Evolutionary conservation across 2,329 filamentous ascomycete species (phyloP).

Genomic region (Alternaria sp.): DNA sequence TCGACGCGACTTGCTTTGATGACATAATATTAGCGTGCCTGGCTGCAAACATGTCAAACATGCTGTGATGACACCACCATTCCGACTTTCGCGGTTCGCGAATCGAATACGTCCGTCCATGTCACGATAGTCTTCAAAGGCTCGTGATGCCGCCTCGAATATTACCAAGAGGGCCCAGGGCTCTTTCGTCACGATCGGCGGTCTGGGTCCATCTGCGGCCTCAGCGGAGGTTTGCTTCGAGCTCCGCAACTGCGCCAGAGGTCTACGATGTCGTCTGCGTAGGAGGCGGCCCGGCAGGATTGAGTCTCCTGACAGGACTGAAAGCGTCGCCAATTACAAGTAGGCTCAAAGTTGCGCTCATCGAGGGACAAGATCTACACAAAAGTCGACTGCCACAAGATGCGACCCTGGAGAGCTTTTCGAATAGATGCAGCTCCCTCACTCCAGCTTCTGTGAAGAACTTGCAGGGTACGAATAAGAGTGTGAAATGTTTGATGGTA

Average conservation of each 20-base stretch:
- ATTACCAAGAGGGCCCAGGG: constrained; percentile 23
- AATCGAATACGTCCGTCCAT: constrained; percentile 24
- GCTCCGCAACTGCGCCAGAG: constrained; percentile 59
- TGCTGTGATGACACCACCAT: constrained; percentile 33
- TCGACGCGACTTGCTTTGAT: constrained; percentile 1
- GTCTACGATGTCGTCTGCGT: constrained; percentile 94
- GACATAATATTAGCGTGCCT: constrained; percentile 6
- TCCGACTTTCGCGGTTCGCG: constrained; percentile 8
- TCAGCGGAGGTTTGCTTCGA: constrained; percentile 41
- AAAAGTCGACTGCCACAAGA: constrained; percentile 70
- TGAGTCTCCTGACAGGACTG: constrained; percentile 64
- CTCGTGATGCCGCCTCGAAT: constrained; percentile 45
- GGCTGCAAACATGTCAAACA: constrained; percentile 34
- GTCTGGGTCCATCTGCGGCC: constrained; percentile 22
- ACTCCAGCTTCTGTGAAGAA: constrained; percentile 88
- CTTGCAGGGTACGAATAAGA: constrained; percentile 60
- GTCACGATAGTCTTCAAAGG: constrained; percentile 19
- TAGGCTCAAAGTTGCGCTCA: constrained; percentile 80
- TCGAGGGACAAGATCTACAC: constrained; percentile 86
- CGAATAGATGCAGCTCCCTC: constrained; percentile 93
- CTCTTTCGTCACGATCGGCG: constrained; percentile 17
- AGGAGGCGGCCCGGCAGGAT: constrained; percentile 85
- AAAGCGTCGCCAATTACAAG: constrained; percentile 74
- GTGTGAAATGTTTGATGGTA: background rate
- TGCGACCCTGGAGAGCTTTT: constrained; percentile 72